Evolutionary conservation across 495 filamentous ascomycete species (phyloP), one percentile per base, ranked within the genome.

Genomic region (Pseudomonodictys pantanalensis): DNA sequence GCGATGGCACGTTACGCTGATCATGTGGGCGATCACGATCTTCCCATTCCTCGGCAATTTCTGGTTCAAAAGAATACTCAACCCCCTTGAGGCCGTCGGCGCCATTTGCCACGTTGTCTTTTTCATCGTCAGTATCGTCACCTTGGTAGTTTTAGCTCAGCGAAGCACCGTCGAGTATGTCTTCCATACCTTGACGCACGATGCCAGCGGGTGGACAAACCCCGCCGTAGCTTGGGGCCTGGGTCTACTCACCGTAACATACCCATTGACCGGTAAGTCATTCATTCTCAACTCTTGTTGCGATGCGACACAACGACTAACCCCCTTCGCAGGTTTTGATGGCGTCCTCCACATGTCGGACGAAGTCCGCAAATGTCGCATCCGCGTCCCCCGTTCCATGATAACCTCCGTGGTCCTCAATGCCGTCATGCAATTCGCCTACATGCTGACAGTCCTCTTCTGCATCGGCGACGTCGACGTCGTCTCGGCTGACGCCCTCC

Each of bases 401-500:
- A 15, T 65, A 7, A 12, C 25, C 18, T 20, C 47, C n/a, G 49
- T 56, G 22, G 28, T 30, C 28, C 22, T 54, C 33, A 65, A 65
- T 47, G 24, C 45, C 18, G 24, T 51, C 10, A 28, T 68, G 35
- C 39, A 26, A 11, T 50, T 58, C 33, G 46, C 59, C 23, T 62
- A 57, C 38, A 20, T 44, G 12, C n/a, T 68, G 30, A 44, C 28
- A 15, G 35, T 68, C 17, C 43, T 68, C 15, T 65, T 57, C 32
- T 44, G 43, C 30, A 43, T 62, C 12, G 62, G 64, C 15, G 64
- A 67, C 38, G 17, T 43, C 23, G 48, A 56, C n/a, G 22, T 42
- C 15, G 61, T 61, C 17, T 60, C 66, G 1, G 54, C 72, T 0
- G 79, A 77, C 3, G 74, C 74, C 29, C 79, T 77, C 39, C 76